Conservation (phyloP, 1,139 yeast species). For the Nakaseomyces sp. region DNA sequence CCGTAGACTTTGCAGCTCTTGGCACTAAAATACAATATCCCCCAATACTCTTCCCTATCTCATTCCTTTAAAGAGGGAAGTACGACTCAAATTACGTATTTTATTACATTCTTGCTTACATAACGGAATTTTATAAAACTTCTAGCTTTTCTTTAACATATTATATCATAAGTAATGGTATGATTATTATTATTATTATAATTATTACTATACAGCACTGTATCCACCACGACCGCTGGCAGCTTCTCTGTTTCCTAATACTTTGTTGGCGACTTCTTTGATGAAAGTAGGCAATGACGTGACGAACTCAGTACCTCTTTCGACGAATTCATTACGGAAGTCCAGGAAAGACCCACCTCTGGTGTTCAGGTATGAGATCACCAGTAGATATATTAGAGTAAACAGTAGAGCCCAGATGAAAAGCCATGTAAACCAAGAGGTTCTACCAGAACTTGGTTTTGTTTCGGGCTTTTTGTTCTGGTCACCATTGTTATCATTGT, state of each 20-base stretch:
- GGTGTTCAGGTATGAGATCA: conserved; percentile 64
- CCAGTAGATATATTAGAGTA: conserved; percentile 63
- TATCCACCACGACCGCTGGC: conserved; percentile 65
- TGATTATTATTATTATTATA: too few relatives aligned
- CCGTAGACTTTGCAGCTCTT: too few relatives aligned
- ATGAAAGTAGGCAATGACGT: conserved; percentile 64
- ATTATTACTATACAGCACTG: conserved; percentile 78
- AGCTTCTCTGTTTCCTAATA: conserved; percentile 46
- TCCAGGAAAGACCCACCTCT: conserved; percentile 38
- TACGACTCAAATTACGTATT: not conserved
- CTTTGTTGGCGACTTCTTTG: conserved; percentile 58
- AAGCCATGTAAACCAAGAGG: conserved; percentile 61
- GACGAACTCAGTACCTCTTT: conserved; percentile 50
- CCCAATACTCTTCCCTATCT: too few relatives aligned
- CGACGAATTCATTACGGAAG: conserved; percentile 61
- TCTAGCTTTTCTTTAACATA: too few relatives aligned
- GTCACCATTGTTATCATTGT: conserved; percentile 17
- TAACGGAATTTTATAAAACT: too few relatives aligned
- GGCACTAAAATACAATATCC: too few relatives aligned
- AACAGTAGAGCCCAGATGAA: conserved; percentile 58
- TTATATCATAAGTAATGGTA: too few relatives aligned
- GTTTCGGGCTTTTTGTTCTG: conserved; percentile 30
- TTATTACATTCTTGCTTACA: not conserved
- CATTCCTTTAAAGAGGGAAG: too few relatives aligned
- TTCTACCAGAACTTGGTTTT: conserved; percentile 23